A percentile compares a stretch with the other conserved stretches of the same genome.
phyloP scores from a whole-genome alignment of 441 rosid species.

The Adansonia grandidieri region DNA sequence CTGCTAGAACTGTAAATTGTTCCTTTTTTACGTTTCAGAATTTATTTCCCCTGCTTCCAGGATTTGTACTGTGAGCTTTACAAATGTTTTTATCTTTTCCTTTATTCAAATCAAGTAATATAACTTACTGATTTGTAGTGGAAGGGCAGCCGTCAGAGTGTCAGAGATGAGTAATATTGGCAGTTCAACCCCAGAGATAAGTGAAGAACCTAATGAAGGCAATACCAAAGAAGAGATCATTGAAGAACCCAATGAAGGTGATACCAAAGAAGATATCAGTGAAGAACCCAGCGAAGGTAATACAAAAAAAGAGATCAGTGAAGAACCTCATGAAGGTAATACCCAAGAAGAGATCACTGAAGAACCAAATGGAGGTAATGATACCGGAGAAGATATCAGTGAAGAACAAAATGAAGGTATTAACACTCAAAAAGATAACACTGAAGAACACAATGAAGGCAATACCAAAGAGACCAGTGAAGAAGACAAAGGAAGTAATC shows the following conservation, averaged over 20 bases:
- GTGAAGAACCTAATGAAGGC: conserved; percentile 23
- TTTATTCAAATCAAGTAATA: neutral
- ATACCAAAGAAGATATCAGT: conserved; percentile 31
- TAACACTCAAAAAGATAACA: conserved; percentile 30
- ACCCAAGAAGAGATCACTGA: neutral
- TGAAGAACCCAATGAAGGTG: conserved; percentile 39
- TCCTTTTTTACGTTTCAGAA: neutral
- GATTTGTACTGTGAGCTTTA: neutral
- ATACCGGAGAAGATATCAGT: neutral
- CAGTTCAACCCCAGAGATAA: neutral
- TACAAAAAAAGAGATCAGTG: neutral
- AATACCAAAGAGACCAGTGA: conserved; percentile 33
- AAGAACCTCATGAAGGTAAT: neutral
- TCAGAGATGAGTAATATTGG: neutral
- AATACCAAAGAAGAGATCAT: conserved; percentile 32
- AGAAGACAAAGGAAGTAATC: neutral
- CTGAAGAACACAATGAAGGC: conserved; percentile 43
- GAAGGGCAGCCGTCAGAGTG: neutral
- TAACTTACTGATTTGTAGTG: neutral
- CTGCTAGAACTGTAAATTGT: neutral
- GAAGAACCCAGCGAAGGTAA: neutral
- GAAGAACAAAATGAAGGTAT: conserved; percentile 18
- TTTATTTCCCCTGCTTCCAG: neutral
- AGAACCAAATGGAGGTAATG: neutral
- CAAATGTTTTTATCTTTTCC: neutral